These are phyloP conservation scores for Solanum paucissectum DNA, from an alignment of 257 asterid species.

Conservation along the genomic window DNA sequence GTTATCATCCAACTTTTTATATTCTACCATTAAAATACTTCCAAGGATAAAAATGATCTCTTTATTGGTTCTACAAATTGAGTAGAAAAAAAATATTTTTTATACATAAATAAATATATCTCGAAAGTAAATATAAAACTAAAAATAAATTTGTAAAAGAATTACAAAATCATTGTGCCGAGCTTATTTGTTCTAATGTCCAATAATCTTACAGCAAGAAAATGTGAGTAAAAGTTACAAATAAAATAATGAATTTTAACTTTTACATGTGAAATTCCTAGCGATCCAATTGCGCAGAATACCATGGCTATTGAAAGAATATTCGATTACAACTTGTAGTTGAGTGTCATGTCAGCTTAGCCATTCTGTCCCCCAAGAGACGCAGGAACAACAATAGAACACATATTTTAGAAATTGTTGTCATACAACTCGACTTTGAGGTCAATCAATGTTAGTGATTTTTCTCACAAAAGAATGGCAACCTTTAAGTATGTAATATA, in stretches of 20 bases:
- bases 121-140: no score
- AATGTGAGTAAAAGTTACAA: background rate
- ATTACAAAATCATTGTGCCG: background rate
- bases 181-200: background rate
- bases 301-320: background rate
- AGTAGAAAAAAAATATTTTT: background rate
- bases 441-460: background rate
- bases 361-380: background rate
- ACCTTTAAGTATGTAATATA: background rate
- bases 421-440: background rate
- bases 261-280: background rate
- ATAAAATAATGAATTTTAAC: background rate
- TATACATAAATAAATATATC: no score
- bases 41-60: background rate
- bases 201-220: background rate
- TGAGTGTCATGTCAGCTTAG: background rate
- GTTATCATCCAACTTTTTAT: background rate
- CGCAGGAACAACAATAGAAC: background rate
- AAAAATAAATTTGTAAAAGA: no score
- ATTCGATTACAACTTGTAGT: background rate
- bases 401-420: background rate
- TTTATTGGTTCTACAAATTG: background rate
- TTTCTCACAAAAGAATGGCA: background rate
- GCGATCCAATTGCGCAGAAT: background rate
- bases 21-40: background rate